These are phyloP conservation scores for Aurantiochytrium sp. DNA, from an alignment of 108 stramenopile species.

Conservation along the genomic window DNA sequence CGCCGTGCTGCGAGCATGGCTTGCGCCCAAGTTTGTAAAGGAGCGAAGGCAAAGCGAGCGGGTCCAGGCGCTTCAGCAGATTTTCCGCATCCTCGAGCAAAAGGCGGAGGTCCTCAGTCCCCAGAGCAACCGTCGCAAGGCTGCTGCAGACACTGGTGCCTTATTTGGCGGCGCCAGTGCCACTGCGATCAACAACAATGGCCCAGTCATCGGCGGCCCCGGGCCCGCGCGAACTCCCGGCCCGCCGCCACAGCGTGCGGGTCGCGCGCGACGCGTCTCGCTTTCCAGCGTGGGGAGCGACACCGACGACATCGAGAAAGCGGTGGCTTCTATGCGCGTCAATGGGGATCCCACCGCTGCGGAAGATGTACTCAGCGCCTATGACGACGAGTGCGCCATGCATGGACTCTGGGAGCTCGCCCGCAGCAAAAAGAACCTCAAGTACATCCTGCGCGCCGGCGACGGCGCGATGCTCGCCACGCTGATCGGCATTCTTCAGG, in stretches of 20 bases:
- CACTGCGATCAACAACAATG: neutral
- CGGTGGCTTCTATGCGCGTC: neutral
- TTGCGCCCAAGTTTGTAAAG: neutral
- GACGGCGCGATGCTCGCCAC: neutral
- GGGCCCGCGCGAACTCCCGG: neutral
- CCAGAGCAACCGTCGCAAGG: neutral
- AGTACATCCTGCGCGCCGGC: neutral
- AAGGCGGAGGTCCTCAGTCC: neutral
- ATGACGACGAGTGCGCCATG: neutral
- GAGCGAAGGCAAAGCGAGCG: neutral
- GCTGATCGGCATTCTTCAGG: neutral
- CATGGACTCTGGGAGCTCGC: slow-evolving; percentile 1
- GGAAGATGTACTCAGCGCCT: neutral
- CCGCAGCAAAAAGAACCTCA: neutral
- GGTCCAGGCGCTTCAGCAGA: neutral
- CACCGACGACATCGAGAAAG: neutral
- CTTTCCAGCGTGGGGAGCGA: neutral
- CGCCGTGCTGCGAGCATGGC: neutral
- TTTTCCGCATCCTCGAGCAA: neutral
- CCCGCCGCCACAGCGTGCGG: too few relatives aligned
- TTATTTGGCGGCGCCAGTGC: neutral
- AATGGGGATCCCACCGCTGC: neutral
- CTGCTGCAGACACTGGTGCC: too few relatives aligned
- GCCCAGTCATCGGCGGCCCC: neutral
- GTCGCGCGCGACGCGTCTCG: neutral